These are phyloP conservation scores for Salix viminalis DNA, from an alignment of 345 rosid genomes.

Conservation along the genomic window DNA sequence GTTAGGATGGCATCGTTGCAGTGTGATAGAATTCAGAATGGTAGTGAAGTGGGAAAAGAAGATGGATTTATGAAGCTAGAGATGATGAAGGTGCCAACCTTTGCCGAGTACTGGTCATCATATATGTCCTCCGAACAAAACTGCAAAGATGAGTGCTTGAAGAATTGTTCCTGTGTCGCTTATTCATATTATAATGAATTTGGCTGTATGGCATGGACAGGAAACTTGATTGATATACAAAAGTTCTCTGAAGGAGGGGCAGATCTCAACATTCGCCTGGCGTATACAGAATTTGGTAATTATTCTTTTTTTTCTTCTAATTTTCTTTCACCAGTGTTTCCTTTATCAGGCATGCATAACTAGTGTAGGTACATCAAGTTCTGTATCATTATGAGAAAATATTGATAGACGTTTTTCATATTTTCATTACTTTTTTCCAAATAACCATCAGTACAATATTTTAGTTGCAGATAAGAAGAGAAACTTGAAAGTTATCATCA, in stretches of 20 bases:
- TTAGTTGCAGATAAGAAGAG: background rate
- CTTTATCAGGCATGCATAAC: background rate
- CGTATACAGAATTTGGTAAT: constrained; percentile 10
- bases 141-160: constrained; percentile 38
- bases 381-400: too few relatives aligned
- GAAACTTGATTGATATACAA: constrained; percentile 14
- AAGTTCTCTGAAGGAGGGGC: constrained; percentile 2
- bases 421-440: too few relatives aligned
- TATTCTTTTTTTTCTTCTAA: background rate
- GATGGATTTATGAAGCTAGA: constrained; percentile 21
- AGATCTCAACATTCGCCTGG: constrained; percentile 11
- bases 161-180: constrained; percentile 31
- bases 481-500: background rate
- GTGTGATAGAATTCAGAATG: constrained; percentile 8
- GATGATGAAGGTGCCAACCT: constrained; percentile 15
- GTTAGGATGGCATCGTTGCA: constrained; percentile 14
- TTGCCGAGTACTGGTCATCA: constrained; percentile 4
- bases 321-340: too few relatives aligned
- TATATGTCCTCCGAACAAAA: constrained; percentile 1
- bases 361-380: too few relatives aligned
- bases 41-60: constrained; percentile 3
- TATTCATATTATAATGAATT: constrained; percentile 11
- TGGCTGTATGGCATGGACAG: background rate
- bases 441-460: background rate
- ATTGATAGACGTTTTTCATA: too few relatives aligned